Base-by-base conservation (phyloP, 305 asterid genomes). In the Andrographis paniculata region DNA sequence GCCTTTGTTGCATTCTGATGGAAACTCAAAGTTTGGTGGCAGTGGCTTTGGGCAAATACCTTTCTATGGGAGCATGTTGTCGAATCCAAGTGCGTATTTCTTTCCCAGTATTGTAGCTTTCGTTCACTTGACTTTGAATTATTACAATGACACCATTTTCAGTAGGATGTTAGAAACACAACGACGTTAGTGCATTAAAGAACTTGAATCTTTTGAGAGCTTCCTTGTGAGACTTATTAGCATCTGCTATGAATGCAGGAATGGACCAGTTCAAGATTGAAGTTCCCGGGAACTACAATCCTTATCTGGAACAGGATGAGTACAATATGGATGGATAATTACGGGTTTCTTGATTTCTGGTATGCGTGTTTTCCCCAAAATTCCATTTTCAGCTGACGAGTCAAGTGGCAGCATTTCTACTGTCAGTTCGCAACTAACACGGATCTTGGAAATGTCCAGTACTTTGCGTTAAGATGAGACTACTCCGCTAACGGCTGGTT, bases 221-320 rank as follows among this genome's bases (percentile, higher is more conserved):
- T 14, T 37, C 36, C 14, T 5, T 17, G 12, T 33, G 23, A 30
- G 16, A 13, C 1, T 47, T 54, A 45, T 45, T 43, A 8, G 21
- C 9, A 12, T 30, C 33, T 24, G 30, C 38, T 39, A 21, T 2
- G 7, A 42, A 59, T 70, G 79, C 75, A 87, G 96, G 95, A 71
- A 74, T 87, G 88, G 95, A 87, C 40, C 78, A 75, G 56, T 55
- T 78, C 59, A 87, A 80, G 83, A 75, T 87, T 53, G 94, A 84
- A 68, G 80, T 73, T 20, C 89, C 87, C 0, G 94, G 83, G 48
- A 76, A 71, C 73, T 87, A 84, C 58, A 75, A 77, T 62, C 82
- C 92, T 52, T 84, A 75, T 55, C 52, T 84, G 66, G 78, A 76
- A 49, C 70, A 82, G 51, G 95, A 87, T n/a, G 87, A 78, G 62